Conservation (phyloP, 768 basidiomycete genomes). For the Leccinellum luteum region DNA sequence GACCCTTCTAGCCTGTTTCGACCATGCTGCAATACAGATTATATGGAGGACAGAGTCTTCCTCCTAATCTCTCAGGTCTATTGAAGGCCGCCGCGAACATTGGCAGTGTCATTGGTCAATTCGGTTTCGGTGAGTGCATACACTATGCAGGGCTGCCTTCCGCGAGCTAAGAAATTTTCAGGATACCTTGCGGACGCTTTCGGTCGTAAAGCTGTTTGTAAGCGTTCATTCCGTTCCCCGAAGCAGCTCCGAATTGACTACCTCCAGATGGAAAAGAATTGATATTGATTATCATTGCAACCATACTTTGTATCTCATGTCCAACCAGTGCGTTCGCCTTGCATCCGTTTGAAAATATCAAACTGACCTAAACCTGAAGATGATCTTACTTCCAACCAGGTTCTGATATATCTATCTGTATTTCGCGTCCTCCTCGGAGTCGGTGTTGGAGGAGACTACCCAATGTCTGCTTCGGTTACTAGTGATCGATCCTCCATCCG, state of each 20-base stretch:
- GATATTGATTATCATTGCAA: constrained; percentile 77
- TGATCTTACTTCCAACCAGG: constrained; percentile 46
- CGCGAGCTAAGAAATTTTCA: constrained; percentile 15
- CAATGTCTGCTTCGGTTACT: constrained; percentile 69
- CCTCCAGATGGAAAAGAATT: constrained; percentile 69
- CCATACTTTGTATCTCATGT: constrained; percentile 63
- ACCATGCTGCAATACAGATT: constrained; percentile 67
- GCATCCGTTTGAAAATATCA: neutral
- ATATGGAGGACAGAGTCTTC: constrained; percentile 51
- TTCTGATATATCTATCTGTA: constrained; percentile 60
- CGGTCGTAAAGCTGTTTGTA: constrained; percentile 69
- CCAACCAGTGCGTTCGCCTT: constrained; percentile 48
- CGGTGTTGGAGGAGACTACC: constrained; percentile 79
- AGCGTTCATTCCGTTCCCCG: constrained; percentile 5
- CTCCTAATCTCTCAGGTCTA: constrained; percentile 55
- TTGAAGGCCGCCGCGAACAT: constrained; percentile 71
- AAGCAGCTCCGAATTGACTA: neutral
- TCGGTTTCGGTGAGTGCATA: constrained; percentile 48
- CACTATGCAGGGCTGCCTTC: neutral
- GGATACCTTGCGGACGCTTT: constrained; percentile 65
- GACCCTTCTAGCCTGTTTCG: constrained; percentile 49
- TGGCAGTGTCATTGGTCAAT: constrained; percentile 69
- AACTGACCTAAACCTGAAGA: constrained; percentile 29
- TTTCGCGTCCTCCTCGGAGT: constrained; percentile 75
- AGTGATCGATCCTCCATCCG: constrained; percentile 63